Base-by-base conservation (phyloP, 306 rosid genomes). In the Malus sylvestris region DNA sequence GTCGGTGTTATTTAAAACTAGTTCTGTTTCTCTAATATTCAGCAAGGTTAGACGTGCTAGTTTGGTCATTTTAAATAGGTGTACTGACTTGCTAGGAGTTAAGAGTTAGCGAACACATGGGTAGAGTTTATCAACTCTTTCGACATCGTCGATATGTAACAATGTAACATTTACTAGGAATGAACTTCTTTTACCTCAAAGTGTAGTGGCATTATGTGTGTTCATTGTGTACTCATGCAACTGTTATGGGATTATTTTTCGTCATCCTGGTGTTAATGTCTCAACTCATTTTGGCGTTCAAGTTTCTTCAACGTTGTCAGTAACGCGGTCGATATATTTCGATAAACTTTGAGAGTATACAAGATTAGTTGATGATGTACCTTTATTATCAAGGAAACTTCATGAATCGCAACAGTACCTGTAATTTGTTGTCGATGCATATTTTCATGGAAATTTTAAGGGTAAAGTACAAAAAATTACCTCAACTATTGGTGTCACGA, bases 71-170 rank as follows among this genome's bases (percentile, higher is more conserved):
- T 78, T 42, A 66, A 42, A 64, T 63, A 82, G 77, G 46, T 45
- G 67, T 8, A 30, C 65, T 66, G 49, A 81, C 81, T 42, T 76
- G 63, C 62, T 70, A 73, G 77, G 71, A 66, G 55, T 64, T 62
- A 64, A 45, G 80, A 45, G 74, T 32, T 64, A 82, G 73, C 20
- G 42, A 45, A 70, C 49, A 32, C 74, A 81, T 5, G 32, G 52
- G 60, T 46, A 57, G 74, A 71, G 65, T 65, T 13, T 16, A 4
- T 76, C n/a, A 38, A 32, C 35, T 70, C 52, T 64, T 57, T 58
- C 4, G 23, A 62, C 62, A 2, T 29, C 16, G 63, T 40, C 22
- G 15, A 13, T 68, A 25, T n/a, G 44, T 59, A 49, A 49, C 35
- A 30, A 25, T n/a, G 55, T 59, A 49, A 49, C 35, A 44, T 74